phyloP scores from a whole-genome alignment of 2,329 filamentous ascomycete genomes.

The Paramyrothecium roridum region DNA sequence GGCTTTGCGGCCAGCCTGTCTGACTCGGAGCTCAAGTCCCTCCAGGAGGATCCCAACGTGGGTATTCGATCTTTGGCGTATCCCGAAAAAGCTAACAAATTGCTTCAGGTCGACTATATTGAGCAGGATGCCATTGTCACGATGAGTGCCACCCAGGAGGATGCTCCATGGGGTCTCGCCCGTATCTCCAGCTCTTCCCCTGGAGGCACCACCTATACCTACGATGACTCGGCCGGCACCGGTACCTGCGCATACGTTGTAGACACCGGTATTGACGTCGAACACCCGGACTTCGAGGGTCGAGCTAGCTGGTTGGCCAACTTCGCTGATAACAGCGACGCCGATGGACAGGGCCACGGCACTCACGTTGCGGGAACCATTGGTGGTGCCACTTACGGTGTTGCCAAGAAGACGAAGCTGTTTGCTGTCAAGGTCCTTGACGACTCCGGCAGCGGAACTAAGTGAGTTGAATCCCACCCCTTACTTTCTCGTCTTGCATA shows the following conservation, averaged over 20 bases:
- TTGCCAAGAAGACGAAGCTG: conserved; percentile 40
- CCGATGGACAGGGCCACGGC: conserved; percentile 37
- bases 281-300: conserved; percentile 32
- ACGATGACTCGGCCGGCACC: conserved; percentile 34
- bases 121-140: conserved; percentile 34
- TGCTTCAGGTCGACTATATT: conserved; percentile 31
- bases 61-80: neutral
- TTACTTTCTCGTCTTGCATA: too few relatives aligned
- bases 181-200: conserved; percentile 30
- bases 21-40: conserved; percentile 18
- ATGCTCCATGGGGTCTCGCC: conserved; percentile 36
- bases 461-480: conserved; percentile 14
- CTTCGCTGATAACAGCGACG: conserved; percentile 17
- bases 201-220: conserved; percentile 29
- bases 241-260: conserved; percentile 43
- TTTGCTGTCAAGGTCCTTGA: conserved; percentile 45
- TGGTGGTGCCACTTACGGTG: conserved; percentile 27
- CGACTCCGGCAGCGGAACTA: conserved; percentile 24
- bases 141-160: conserved; percentile 22
- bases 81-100: neutral
- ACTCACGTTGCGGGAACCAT: conserved; percentile 34
- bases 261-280: conserved; percentile 39
- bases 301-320: conserved; percentile 27
- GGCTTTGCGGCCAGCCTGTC: conserved; percentile 23
- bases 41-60: conserved; percentile 21